Base-by-base conservation (phyloP, 768 basidiomycete genomes). In the Rhodotorula taiwanensis region DNA sequence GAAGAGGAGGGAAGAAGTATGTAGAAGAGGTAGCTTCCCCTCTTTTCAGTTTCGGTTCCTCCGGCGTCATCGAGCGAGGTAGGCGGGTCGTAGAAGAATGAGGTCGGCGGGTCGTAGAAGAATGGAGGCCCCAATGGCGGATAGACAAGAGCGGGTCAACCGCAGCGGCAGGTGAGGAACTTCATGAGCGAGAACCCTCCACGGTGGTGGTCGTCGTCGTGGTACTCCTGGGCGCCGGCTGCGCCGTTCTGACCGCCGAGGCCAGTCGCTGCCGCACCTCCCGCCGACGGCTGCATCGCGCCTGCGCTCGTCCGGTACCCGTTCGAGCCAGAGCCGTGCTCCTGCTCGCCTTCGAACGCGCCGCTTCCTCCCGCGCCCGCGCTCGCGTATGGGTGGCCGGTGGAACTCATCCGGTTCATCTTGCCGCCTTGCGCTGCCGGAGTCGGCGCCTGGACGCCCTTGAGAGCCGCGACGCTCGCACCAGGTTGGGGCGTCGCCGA, bases 131-230 rank as follows among this genome's bases (percentile, higher is more conserved):
- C 10, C 16, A 39, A 39, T 9, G 36, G 16, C 10, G 16, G 9
- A 10, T 39, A 16, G 36, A 39, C 36, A 39, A n/a, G n/a, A n/a
- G n/a, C n/a, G n/a, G 39, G 28, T 63, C 43, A 73, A 21, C 59
- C 65, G 42, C 72, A 73, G 30, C 71, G 62, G 67, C 72, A 73
- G 18, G 71, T 70, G 34, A 73, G 30, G 43, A 73, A 45, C 36
- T 64, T 61, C 20, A 68, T 48, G 50, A 73, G 54, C 28, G 58
- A 65, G 61, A 64, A 63, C 28, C 69, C 60, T n/a, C 71, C 71
- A 14, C 52, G 27, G n/a, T 60, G 59, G 15, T 62, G 45, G 14
- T 51, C 59, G 27, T 71, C 59, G 11, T 55, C 58, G 51, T 71
- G 59, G 16, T 69, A 62, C 45, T 62, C 62, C 23, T 63, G 61